Evolutionary conservation across 176 grass and related monocot species (phyloP).

Genomic region (Musa itinerans): DNA sequence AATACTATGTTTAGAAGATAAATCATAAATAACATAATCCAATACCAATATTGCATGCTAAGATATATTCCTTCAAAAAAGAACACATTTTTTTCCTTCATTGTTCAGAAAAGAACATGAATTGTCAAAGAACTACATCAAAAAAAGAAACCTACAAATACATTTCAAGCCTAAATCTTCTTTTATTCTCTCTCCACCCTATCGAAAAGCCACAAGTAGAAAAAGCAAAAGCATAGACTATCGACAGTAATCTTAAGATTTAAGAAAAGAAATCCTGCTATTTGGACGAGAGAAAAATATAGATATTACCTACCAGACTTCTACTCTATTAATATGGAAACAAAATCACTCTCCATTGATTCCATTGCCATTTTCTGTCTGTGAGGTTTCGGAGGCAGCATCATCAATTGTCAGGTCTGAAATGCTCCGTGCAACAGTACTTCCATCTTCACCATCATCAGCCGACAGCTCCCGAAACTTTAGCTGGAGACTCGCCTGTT

Average conservation of each 20-base stretch:
- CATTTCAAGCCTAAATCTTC: neutral
- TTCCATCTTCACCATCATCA: slow-evolving; percentile 35
- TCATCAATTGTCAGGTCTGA: slow-evolving; percentile 47
- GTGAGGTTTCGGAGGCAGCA: slow-evolving; percentile 28
- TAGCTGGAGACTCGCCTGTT: slow-evolving; percentile 41
- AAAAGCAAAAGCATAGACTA: neutral
- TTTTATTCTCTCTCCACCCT: neutral
- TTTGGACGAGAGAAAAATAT: neutral
- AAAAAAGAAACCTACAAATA: neutral
- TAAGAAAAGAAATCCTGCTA: neutral
- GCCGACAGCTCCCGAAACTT: neutral
- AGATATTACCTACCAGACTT: neutral
- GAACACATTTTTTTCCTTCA: no score
- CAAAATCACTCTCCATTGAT: slow-evolving; percentile 28
- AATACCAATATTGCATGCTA: no score
- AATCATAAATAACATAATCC: no score
- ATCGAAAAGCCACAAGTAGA: neutral
- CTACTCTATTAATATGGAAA: neutral
- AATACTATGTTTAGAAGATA: no score
- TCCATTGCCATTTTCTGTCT: no score
- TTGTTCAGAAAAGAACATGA: neutral
- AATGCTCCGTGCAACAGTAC: slow-evolving; percentile 31
- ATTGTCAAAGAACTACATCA: neutral
- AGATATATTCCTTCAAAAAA: no score
- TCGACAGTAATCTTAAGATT: neutral